Evolutionary conservation across 371 early-diverging fungal species (phyloP), one percentile per base, ranked within the genome.

Genomic region (Mucor saturninus): DNA sequence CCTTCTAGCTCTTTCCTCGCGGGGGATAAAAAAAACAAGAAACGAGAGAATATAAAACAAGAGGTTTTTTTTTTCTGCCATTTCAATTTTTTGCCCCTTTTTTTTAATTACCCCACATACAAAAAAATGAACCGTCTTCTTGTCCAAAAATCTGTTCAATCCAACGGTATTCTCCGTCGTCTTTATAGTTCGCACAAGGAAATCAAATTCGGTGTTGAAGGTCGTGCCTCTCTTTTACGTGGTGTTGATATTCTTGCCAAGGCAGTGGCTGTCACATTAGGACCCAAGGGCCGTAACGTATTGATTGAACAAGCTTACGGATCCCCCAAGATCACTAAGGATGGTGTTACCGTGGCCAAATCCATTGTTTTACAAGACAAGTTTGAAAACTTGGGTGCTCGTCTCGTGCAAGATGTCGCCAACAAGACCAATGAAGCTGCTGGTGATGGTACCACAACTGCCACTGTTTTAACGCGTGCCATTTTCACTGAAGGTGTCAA

Each of bases 391-490:
- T 88, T 98, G 56, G 98, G 98, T 70, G 98, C 98, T 58, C 85
- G 92, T 63, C 88, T 98, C 56, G 97, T 98, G 63, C 98, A 98
- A 83, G 98, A 98, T 79, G 98, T 98, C 53, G 99, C 99, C 58
- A 95, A 92, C 90, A 97, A 97, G 90, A 96, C 99, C 70, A 98
- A 98, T 81, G 99, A 98, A 80, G 79, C 88, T 64, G 99, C 99
- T 67, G 99, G 99, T 75, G 99, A 98, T 81, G 99, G 99, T 71
- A 98, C 99, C 54, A 98, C 99, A 60, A 98, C 99, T 46, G 98
- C 99, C 55, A 98, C 98, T 48, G 96, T 98, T 38, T 88, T 98
- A 54, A 91, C 99, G 54, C 95, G 97, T 67, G 99, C 96, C 65
- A 98, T 98, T 77, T 98, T 98, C 81, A 86, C 91, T 64, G 98